phyloP scores from a whole-genome alignment of 2,329 filamentous ascomycete genomes.

The Aspergillus spinulosporus region DNA sequence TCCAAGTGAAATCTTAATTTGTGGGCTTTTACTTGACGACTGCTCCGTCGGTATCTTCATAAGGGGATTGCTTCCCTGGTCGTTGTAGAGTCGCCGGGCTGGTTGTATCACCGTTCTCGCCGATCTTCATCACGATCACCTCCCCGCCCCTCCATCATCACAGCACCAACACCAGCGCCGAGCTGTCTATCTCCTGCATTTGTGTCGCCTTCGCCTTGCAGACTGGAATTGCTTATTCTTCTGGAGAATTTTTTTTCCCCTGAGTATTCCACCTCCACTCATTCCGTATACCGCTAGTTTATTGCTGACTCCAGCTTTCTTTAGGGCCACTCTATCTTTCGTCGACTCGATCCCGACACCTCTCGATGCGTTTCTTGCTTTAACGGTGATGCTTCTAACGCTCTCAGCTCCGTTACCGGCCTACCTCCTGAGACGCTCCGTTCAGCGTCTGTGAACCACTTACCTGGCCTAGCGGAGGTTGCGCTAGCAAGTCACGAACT shows the following conservation, averaged over 20 bases:
- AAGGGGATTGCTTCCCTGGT: slow-evolving; percentile 7
- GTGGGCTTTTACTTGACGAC: slow-evolving; percentile 6
- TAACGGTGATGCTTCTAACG: slow-evolving; percentile 16
- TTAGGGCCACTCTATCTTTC: neutral
- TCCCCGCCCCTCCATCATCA: slow-evolving; percentile 13
- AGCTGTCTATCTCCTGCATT: slow-evolving; percentile 20
- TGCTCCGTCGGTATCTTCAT: slow-evolving; percentile 11
- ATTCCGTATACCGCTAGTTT: slow-evolving; percentile 7
- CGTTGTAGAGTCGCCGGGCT: neutral
- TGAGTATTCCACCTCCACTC: neutral
- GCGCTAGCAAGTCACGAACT: neutral
- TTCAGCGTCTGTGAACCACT: neutral
- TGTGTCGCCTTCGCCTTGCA: slow-evolving; percentile 18
- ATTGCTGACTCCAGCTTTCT: neutral
- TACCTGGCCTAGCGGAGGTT: neutral
- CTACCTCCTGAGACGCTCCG: neutral
- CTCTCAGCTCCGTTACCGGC: slow-evolving; percentile 5
- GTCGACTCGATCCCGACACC: neutral
- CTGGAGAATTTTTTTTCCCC: neutral
- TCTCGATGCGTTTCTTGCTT: slow-evolving; percentile 8
- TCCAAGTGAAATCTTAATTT: slow-evolving; percentile 11
- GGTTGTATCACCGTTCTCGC: slow-evolving; percentile 10
- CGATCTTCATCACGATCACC: slow-evolving; percentile 7
- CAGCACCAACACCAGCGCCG: neutral
- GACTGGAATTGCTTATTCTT: slow-evolving; percentile 13